These are phyloP conservation scores for Debaryomyces prosopidis DNA, from an alignment of 805 yeast genomes.

Conservation along the genomic window DNA sequence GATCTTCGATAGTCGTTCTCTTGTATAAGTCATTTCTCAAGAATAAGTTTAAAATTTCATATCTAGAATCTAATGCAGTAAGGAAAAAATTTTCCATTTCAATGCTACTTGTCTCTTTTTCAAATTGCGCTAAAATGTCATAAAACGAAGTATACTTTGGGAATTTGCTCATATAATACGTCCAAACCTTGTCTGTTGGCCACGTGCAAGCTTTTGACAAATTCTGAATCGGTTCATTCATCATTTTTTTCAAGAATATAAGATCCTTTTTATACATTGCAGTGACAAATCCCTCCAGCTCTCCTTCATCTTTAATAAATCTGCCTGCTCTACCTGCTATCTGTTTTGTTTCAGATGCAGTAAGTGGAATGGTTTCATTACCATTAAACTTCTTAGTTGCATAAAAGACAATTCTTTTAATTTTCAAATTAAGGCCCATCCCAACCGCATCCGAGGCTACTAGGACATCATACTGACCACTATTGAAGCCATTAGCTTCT, in stretches of 20 bases:
- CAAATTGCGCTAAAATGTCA: conserved; percentile 50
- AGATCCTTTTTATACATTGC: conserved; percentile 50
- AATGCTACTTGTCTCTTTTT: conserved; percentile 30
- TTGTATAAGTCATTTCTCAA: conserved; percentile 29
- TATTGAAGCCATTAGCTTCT: conserved; percentile 79
- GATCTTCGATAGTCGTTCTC: conserved; percentile 51
- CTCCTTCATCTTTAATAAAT: conserved; percentile 41
- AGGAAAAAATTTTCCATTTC: conserved; percentile 29
- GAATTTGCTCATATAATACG: conserved; percentile 61
- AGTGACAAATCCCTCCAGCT: conserved; percentile 51
- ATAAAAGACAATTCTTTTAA: conserved; percentile 76
- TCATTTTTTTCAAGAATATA: conserved; percentile 42
- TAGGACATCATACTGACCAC: conserved; percentile 75
- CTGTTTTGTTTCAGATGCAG: conserved; percentile 76
- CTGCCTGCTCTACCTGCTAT: conserved; percentile 98
- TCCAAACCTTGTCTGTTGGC: conserved; percentile 78
- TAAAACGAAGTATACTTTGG: conserved; percentile 49
- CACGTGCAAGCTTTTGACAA: conserved; percentile 67
- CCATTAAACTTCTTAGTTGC: conserved; percentile 75
- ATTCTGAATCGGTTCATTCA: conserved; percentile 52
- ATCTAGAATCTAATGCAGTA: conserved; percentile 38
- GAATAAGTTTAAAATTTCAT: conserved; percentile 45
- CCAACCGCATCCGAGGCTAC: conserved; percentile 98
- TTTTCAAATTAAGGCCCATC: conserved; percentile 90
- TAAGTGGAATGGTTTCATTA: conserved; percentile 40